Evolutionary conservation across 1,139 yeast species (phyloP).

Genomic region (Torulaspora pretoriensis): DNA sequence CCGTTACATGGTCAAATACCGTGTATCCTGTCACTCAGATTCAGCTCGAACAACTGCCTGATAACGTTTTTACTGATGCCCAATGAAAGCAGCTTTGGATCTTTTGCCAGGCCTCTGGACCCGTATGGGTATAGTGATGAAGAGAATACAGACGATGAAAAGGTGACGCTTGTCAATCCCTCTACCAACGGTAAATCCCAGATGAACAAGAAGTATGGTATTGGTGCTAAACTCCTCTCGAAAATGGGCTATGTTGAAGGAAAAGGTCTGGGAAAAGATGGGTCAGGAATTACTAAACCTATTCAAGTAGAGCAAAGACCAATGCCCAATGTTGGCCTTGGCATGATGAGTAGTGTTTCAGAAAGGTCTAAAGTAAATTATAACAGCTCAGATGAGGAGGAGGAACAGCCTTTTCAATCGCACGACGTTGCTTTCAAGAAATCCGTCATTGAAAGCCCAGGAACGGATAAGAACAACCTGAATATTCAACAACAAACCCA

Average conservation of each 20-base stretch:
- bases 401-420: conserved; percentile 8
- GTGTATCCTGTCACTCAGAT: no score
- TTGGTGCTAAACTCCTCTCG: conserved; percentile 75
- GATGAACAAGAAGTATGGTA: conserved; percentile 52
- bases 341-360: conserved; percentile 37
- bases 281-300: conserved; percentile 74
- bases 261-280: conserved; percentile 68
- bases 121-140: conserved; percentile 15
- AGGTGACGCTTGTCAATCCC: not conserved
- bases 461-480: not conserved
- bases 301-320: conserved; percentile 67
- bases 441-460: conserved; percentile 7
- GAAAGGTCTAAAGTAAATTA: conserved; percentile 17
- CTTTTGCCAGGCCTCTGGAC: conserved; percentile 3
- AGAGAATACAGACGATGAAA: conserved; percentile 12
- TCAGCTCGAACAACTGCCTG: not conserved
- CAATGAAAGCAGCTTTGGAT: not conserved
- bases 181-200: not conserved
- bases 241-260: conserved; percentile 89
- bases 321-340: conserved; percentile 62
- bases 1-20: not conserved
- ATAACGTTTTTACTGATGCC: not conserved
- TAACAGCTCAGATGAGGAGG: conserved; percentile 20
- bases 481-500: conserved; percentile 1
- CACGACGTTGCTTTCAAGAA: conserved; percentile 12